Percentiles rank a stretch among this genome's conserved stretches.
phyloP scores from a whole-genome alignment of 768 basidiomycete genomes.

The Exidia glandulosa region DNA sequence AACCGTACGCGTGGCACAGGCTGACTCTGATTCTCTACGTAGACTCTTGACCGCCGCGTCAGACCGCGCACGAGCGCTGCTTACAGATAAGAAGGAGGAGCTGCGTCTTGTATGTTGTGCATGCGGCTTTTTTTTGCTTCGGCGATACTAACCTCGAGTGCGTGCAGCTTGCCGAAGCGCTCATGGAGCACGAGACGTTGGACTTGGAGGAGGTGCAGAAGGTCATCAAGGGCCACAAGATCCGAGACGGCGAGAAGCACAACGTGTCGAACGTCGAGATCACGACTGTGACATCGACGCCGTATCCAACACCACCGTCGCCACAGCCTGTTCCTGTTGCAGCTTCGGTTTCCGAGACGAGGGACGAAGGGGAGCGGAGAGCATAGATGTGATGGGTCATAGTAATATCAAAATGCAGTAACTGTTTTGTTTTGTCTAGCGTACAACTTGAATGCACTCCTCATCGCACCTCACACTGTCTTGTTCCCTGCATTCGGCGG shows the following conservation, averaged over 20 bases:
- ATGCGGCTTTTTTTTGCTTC: slow-evolving; percentile 6
- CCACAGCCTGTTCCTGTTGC: neutral
- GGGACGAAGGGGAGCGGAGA: no score
- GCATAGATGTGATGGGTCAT: no score
- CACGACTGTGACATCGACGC: neutral
- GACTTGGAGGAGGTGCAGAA: slow-evolving; percentile 74
- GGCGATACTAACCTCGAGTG: slow-evolving; percentile 4
- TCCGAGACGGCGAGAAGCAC: slow-evolving; percentile 54
- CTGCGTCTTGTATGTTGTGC: slow-evolving; percentile 62
- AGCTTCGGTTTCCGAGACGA: neutral
- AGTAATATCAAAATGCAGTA: no score
- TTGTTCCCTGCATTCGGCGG: neutral
- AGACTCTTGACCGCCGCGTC: slow-evolving; percentile 63
- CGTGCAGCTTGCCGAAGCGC: slow-evolving; percentile 69
- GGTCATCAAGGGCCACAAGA: slow-evolving; percentile 75
- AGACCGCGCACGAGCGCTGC: slow-evolving; percentile 48
- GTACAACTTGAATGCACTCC: neutral
- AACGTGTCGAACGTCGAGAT: neutral
- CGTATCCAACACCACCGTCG: neutral
- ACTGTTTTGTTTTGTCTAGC: no score
- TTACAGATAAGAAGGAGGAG: slow-evolving; percentile 60
- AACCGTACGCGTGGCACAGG: neutral
- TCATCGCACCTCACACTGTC: neutral
- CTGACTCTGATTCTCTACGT: slow-evolving; percentile 3
- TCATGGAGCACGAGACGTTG: slow-evolving; percentile 93